Conservation (phyloP, 495 filamentous ascomycete species). For the Neurospora tetraspora region DNA sequence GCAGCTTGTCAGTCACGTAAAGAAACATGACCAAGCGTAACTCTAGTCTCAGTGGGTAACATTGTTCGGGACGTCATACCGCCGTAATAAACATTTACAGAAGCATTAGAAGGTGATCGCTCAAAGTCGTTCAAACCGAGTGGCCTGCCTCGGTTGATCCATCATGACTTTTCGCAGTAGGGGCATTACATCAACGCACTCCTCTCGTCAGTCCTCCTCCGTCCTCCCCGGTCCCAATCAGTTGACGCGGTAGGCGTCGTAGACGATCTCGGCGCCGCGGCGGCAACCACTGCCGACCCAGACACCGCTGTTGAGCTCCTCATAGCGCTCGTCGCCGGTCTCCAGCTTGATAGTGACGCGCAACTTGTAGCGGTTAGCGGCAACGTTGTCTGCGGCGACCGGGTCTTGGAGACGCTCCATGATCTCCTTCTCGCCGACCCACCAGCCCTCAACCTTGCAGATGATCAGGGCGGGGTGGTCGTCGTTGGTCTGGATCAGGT, state of each 20-base stretch:
- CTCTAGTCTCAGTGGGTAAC: not conserved
- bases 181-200: not conserved
- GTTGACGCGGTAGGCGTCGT: conserved; percentile 22
- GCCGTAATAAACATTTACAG: not conserved
- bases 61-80: not conserved
- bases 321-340: conserved; percentile 21
- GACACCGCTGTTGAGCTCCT: conserved; percentile 14
- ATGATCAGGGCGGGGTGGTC: conserved; percentile 20
- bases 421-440: conserved; percentile 19
- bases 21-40: not conserved
- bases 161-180: not conserved
- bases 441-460: conserved; percentile 22
- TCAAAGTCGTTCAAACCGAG: not conserved
- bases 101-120: not conserved
- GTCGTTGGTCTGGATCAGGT: conserved; percentile 22
- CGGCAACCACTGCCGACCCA: conserved; percentile 20
- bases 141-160: not conserved
- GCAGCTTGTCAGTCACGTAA: not conserved
- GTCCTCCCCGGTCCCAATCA: conserved; percentile 1
- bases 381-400: conserved; percentile 20
- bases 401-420: conserved; percentile 23
- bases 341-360: conserved; percentile 20
- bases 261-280: conserved; percentile 23
- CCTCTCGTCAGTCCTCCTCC: not conserved
- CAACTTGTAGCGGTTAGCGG: conserved; percentile 16